Conservation (phyloP, 192 early-diverging fungal species). For the Pilobolus umbonatus region DNA sequence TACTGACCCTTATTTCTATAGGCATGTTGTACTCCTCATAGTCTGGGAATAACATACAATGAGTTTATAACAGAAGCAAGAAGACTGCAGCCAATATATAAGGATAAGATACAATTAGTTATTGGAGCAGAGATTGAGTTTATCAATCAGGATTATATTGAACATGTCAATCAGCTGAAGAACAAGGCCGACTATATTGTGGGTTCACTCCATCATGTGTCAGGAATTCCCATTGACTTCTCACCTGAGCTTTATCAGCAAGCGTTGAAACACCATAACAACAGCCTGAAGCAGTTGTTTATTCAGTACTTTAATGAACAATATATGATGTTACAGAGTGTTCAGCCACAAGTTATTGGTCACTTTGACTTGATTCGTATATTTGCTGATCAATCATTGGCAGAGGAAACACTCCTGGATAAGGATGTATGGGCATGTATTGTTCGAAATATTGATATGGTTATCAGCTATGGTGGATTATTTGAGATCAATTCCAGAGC, state of each 20-base stretch:
- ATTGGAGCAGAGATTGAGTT: slow-evolving; percentile 91
- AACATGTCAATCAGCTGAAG: slow-evolving; percentile 47
- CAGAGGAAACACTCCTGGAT: slow-evolving; percentile 14
- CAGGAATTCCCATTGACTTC: slow-evolving; percentile 81
- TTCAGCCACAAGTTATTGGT: slow-evolving; percentile 84
- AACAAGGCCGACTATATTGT: slow-evolving; percentile 77
- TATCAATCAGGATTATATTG: slow-evolving; percentile 54
- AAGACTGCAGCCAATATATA: slow-evolving; percentile 63
- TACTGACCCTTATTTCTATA: slow-evolving; percentile 20
- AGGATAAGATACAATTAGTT: slow-evolving; percentile 59
- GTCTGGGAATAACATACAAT: slow-evolving; percentile 57
- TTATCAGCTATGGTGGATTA: slow-evolving; percentile 74
- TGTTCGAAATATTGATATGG: slow-evolving; percentile 78
- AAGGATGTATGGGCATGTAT: slow-evolving; percentile 44
- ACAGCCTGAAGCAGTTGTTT: slow-evolving; percentile 48
- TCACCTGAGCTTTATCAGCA: slow-evolving; percentile 51
- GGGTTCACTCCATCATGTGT: slow-evolving; percentile 90
- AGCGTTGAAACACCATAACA: slow-evolving; percentile 33
- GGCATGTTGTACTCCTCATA: slow-evolving; percentile 58
- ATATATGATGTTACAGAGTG: slow-evolving; percentile 59
- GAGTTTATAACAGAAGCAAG: slow-evolving; percentile 72
- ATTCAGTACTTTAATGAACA: slow-evolving; percentile 86
- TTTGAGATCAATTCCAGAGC: slow-evolving; percentile 94
- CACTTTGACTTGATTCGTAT: slow-evolving; percentile 95
- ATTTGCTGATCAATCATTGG: slow-evolving; percentile 47